Evolutionary conservation across 805 yeast species (phyloP).

Genomic region (Kazachstania taianensis): DNA sequence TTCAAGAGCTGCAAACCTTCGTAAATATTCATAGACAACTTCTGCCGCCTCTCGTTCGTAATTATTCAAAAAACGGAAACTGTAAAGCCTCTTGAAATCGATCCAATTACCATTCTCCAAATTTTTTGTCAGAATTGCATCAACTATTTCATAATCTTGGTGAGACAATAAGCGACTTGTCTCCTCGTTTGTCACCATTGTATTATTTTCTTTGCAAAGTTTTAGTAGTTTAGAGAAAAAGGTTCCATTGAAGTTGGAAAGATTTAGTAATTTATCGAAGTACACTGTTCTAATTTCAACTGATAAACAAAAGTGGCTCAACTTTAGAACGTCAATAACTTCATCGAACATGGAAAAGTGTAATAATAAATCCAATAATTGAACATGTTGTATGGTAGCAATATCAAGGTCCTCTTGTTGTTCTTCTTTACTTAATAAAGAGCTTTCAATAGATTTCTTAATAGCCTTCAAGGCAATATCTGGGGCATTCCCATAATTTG

Average conservation of each 20-base stretch:
- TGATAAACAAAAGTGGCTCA: constrained; percentile 19
- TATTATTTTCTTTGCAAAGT: constrained; percentile 7
- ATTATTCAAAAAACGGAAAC: constrained; percentile 22
- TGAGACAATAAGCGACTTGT: constrained; percentile 13
- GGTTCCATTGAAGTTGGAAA: constrained; percentile 9
- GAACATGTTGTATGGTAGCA: constrained; percentile 17
- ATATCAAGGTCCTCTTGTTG: constrained; percentile 5
- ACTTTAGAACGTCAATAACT: constrained; percentile 24
- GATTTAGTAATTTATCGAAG: constrained; percentile 13
- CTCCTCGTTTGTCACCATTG: not conserved
- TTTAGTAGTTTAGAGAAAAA: constrained; percentile 20
- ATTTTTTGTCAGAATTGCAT: constrained; percentile 13
- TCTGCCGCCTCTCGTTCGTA: constrained; percentile 27
- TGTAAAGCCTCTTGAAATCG: constrained; percentile 17
- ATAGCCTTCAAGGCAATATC: constrained; percentile 21
- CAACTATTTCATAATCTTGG: constrained; percentile 21
- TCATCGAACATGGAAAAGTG: constrained; percentile 21
- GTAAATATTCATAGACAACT: constrained; percentile 16
- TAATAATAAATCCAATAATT: constrained; percentile 20
- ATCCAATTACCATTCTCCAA: constrained; percentile 14
- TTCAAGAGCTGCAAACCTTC: constrained; percentile 1
- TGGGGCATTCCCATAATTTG: constrained; percentile 11
- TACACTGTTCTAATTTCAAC: constrained; percentile 15
- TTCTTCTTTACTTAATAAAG: constrained; percentile 11
- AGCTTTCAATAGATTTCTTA: constrained; percentile 21